A percentile compares a stretch with the other conserved stretches of the same genome.
phyloP scores from a whole-genome alignment of 148 eudicot species.

The Pouteria glomerata region DNA sequence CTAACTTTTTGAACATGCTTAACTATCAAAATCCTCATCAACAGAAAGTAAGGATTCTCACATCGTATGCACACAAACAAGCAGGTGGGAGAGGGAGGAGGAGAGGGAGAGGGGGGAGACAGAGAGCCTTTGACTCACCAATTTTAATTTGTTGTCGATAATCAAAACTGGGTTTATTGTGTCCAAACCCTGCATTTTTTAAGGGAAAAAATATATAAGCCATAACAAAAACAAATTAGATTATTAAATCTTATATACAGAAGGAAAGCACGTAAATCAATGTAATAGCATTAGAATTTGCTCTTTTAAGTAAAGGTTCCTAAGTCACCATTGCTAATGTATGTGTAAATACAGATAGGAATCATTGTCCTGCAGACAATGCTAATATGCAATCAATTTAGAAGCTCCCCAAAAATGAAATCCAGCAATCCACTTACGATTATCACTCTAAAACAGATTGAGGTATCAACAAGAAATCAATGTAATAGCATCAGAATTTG shows the following conservation, averaged over 20 bases:
- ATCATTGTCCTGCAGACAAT: background rate
- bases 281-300: background rate
- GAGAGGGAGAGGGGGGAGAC: too few species aligned
- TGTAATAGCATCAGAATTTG: background rate
- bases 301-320: background rate
- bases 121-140: constrained; percentile 39
- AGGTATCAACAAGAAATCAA: background rate
- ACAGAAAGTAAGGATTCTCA: too few species aligned
- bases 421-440: too few species aligned
- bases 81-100: too few species aligned
- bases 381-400: background rate
- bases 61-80: too few species aligned
- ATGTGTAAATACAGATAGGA: background rate
- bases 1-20: too few species aligned
- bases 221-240: background rate
- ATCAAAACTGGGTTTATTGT: constrained; percentile 62
- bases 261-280: background rate
- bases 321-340: background rate
- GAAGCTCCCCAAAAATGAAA: background rate
- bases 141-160: constrained; percentile 56
- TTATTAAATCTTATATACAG: background rate
- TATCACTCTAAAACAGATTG: too few species aligned
- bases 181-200: constrained; percentile 74
- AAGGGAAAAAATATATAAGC: background rate
- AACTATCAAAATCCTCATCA: too few species aligned